Conservation (phyloP, 176 grass and related monocot species). For the Musa acuminata region DNA sequence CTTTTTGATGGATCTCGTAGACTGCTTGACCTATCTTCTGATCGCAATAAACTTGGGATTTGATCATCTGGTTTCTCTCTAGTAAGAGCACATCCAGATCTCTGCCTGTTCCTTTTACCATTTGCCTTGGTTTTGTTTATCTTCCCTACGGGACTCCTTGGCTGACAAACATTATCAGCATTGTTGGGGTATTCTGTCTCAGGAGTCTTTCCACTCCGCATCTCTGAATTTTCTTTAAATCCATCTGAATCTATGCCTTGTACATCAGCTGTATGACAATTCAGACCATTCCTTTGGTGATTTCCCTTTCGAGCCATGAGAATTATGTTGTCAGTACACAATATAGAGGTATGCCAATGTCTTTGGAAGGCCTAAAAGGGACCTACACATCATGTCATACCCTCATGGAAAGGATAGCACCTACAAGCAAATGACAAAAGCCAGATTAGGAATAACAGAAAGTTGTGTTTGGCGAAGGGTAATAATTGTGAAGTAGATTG, state of each 20-base stretch:
- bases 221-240: conserved; percentile 36
- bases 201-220: conserved; percentile 30
- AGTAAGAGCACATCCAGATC: conserved; percentile 15
- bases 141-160: conserved; percentile 30
- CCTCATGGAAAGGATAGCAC: neutral
- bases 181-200: conserved; percentile 24
- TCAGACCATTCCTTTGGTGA: conserved; percentile 56
- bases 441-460: neutral
- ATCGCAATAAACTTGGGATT: conserved; percentile 18
- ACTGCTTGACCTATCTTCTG: conserved; percentile 22
- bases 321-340: neutral
- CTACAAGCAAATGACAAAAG: neutral
- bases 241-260: conserved; percentile 30
- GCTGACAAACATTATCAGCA: conserved; percentile 27
- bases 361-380: neutral
- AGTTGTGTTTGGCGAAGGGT: neutral
- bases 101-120: conserved; percentile 36
- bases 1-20: conserved; percentile 25
- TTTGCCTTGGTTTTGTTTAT: conserved; percentile 32
- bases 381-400: neutral
- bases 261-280: conserved; percentile 30
- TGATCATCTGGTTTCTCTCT: conserved; percentile 31
- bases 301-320: conserved; percentile 78
- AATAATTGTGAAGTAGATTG: neutral
- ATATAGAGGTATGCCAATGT: neutral